Evolutionary conservation across 345 rosid species (phyloP), one percentile per base, ranked within the genome.

Genomic region (Garcia nutans): DNA sequence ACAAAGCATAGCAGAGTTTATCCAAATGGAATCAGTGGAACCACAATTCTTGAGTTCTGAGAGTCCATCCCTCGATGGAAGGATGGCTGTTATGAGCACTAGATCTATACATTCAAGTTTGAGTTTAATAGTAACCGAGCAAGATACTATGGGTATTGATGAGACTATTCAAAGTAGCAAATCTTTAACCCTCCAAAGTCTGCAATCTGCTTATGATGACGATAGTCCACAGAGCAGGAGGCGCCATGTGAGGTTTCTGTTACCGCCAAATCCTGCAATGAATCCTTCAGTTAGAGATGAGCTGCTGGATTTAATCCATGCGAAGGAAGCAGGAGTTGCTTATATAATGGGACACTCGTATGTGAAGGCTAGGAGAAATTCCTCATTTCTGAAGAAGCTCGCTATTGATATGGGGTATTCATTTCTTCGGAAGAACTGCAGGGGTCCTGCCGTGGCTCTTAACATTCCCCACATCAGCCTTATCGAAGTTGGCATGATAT

Each of bases 401-500:
- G 88, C 89, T 16, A 81, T 94, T 52, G 95, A 94, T 80, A 77
- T 94, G 0, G 91, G 96, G 42, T 92, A 92, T 83, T 94, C 98
- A 17, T 94, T 94, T 84, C 91, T 94, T 61, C 79, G 98, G 75
- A 94, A 92, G 88, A 94, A 94, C 80, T 94, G 98, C 87, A 87
- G 98, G 80, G 97, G 96, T 7, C 94, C 97, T 65, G 84, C 97
- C 7, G 98, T 92, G 50, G 96, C 98, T 24, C 88, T 94, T 60
- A 91, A 89, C 81, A 92, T 94, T 76, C 98, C 98, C 66, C 98
- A 89, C 82, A 92, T 91, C 79, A 92, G 92, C 83, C 96, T 94
- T 19, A 89, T 92, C 58, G 98, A 94, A 90, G 97, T 94, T 54
- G 98, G 98, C 68, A 91, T 94, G 96, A 91, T 92, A 72, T 94